Percentiles rank a stretch among this genome's conserved stretches.
These are phyloP conservation scores for Ceriops decandra DNA, from an alignment of 345 rosid species.

Conservation along the genomic window DNA sequence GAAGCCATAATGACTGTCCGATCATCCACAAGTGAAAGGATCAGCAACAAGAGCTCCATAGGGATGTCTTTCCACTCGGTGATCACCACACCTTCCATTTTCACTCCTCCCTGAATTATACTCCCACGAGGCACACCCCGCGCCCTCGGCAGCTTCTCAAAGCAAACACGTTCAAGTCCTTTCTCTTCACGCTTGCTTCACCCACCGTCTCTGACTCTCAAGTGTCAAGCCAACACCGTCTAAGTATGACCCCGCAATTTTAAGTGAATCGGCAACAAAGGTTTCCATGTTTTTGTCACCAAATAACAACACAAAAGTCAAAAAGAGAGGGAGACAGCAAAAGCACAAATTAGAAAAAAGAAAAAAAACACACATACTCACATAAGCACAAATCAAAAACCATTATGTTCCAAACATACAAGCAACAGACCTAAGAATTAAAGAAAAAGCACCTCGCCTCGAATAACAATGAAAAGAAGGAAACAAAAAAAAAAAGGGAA, in stretches of 20 bases:
- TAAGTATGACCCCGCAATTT: not conserved
- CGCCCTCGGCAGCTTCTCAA: conserved; percentile 56
- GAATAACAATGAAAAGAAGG: too few relatives aligned
- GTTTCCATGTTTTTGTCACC: conserved; percentile 34
- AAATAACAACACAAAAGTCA: conserved; percentile 1
- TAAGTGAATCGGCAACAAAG: not conserved
- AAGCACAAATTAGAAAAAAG: not conserved
- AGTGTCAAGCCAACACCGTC: conserved; percentile 21
- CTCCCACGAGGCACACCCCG: conserved; percentile 22
- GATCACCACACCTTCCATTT: conserved; percentile 50
- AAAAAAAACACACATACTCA: not conserved
- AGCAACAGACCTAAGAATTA: not conserved
- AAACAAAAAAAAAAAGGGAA: not conserved
- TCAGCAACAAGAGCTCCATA: conserved; percentile 67
- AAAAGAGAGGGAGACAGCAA: not conserved
- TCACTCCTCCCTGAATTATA: conserved; percentile 9
- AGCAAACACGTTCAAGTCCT: conserved; percentile 53
- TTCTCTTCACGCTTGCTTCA: conserved; percentile 27
- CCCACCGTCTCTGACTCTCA: conserved; percentile 32
- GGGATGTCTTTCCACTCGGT: conserved; percentile 90
- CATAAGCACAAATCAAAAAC: conserved; percentile 7
- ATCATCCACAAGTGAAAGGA: conserved; percentile 72
- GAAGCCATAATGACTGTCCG: conserved; percentile 72
- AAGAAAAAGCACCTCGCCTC: too few relatives aligned
- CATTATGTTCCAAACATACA: not conserved